Base-by-base conservation (phyloP, 2,329 filamentous ascomycete genomes). In the Claviceps africana region DNA sequence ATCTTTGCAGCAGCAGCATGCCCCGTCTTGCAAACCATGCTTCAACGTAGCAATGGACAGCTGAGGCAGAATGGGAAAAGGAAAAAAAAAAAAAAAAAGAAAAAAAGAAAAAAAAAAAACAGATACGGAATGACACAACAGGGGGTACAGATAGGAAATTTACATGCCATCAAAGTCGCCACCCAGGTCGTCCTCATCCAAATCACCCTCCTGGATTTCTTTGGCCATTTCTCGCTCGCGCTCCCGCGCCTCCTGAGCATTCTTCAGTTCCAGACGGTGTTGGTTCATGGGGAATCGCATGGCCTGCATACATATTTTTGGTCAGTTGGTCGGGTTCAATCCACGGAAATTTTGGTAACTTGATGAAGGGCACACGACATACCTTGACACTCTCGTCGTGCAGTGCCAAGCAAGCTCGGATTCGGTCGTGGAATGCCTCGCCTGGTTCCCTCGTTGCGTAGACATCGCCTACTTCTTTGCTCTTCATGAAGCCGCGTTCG, bases 211-310 rank as follows among this genome's bases (percentile, higher is more conserved):
- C 70, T 95, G 88, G 65, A 98, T 97, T 75, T 98, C 93, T 77
- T 97, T 97, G 57, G 90, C 93, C 76, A 98, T 82, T 71, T 98
- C 93, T 19, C 93, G 81, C 75, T 98, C 93, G 21, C 93, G 80
- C 69, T 98, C 93, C 49, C 93, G 81, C n/a, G 93, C 93, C 71
- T 98, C 94, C 69, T 97, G 91, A 0, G 93, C 93, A 62, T 95
- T 97, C 79, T 96, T 97, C 52, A 98, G 78, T 71, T 98, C 93
- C 52, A 97, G 77, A 19, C 93, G 82, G 71, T 98, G 93, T 70
- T 97, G 93, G 74, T 98, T 96, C 91, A 97, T 97, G 2, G 93
- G 93, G 72, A 97, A 98, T 52, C 93, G 83, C 93, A 98, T 98
- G 28, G 93, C 91, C 87, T 91, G 50, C 28, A 28, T 25, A 21